Base-by-base conservation (phyloP, 192 early-diverging fungal species). In the Pilaira anomala region DNA sequence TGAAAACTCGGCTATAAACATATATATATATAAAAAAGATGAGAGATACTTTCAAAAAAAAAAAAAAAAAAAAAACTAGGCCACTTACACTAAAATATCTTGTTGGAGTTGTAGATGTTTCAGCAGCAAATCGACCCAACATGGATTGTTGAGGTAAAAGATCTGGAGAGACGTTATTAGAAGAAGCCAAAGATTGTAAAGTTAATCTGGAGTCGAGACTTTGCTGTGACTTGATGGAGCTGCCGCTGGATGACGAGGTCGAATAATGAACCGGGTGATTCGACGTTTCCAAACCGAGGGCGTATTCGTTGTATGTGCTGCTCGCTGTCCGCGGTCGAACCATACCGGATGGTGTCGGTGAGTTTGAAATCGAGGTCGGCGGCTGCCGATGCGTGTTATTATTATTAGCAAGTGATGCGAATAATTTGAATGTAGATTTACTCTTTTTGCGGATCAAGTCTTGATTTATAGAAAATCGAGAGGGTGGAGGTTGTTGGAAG, bases 31-130 rank as follows among this genome's bases (percentile, higher is more conserved):
- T 12, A 12, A 18, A 45, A 16, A 14, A 45, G 5, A 16, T 18
- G 13, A n/a, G n/a, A n/a, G n/a, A n/a, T n/a, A n/a, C n/a, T n/a
- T n/a, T n/a, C n/a, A n/a, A n/a, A n/a, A n/a, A n/a, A n/a, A n/a
- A n/a, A n/a, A n/a, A n/a, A n/a, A n/a, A n/a, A n/a, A n/a, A n/a
- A n/a, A n/a, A n/a, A n/a, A n/a, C n/a, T n/a, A n/a, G n/a, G n/a
- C n/a, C n/a, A 54, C 52, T 54, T 28, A 54, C 52, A 55, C 53
- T 55, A 36, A 55, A 55, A 36, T 55, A 55, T 33, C 53, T 55
- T 11, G 28, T 26, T 11, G 29, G 28, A 33, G 29, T 55, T 36
- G 26, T 36, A 33, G 30, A 55, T 19, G n/a, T n/a, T 18, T n/a
- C 29, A 19, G n/a, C 19, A 9, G 53, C 53, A 55, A 33, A 30